Conservation (phyloP, 2,329 filamentous ascomycete genomes). For the Penicillium sp. region DNA sequence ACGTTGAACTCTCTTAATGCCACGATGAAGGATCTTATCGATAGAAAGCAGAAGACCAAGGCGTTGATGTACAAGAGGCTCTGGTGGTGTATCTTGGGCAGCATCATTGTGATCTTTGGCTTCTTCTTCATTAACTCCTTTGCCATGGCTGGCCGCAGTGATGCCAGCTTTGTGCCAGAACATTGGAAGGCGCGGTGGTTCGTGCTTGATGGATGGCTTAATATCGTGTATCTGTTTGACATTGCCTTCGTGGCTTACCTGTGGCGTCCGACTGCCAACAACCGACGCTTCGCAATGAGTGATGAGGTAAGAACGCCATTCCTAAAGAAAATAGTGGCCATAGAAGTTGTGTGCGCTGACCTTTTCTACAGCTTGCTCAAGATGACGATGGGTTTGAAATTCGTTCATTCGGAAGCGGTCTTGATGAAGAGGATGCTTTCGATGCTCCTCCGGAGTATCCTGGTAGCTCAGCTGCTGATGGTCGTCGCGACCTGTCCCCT, state of each 20-base stretch:
- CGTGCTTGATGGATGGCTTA: constrained; percentile 94
- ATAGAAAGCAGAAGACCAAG: constrained; percentile 92
- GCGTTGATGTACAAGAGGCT: constrained; percentile 96
- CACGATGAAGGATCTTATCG: constrained; percentile 94
- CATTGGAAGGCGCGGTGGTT: constrained; percentile 99
- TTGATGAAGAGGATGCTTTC: constrained; percentile 65
- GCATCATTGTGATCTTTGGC: constrained; percentile 92
- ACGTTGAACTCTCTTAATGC: constrained; percentile 92
- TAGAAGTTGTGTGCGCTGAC: constrained; percentile 36
- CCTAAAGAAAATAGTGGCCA: background rate
- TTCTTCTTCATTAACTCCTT: constrained; percentile 99
- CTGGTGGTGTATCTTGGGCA: constrained; percentile 95
- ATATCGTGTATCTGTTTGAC: constrained; percentile 92
- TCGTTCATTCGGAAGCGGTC: constrained; percentile 79
- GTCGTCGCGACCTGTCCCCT: constrained; percentile 43
- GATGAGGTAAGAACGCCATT: constrained; percentile 68
- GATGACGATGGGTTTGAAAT: constrained; percentile 99
- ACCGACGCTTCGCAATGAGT: constrained; percentile 96
- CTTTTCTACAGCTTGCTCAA: constrained; percentile 72
- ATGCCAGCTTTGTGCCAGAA: constrained; percentile 89
- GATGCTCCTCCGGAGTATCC: constrained; percentile 40
- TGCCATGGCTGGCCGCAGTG: constrained; percentile 82
- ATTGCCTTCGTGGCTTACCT: constrained; percentile 92
- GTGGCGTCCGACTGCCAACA: constrained; percentile 96
- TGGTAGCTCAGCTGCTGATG: constrained; percentile 35